Evolutionary conservation across 805 yeast species (phyloP), one percentile per base, ranked within the genome.

Genomic region (Myxozyma vanderwaltii): DNA sequence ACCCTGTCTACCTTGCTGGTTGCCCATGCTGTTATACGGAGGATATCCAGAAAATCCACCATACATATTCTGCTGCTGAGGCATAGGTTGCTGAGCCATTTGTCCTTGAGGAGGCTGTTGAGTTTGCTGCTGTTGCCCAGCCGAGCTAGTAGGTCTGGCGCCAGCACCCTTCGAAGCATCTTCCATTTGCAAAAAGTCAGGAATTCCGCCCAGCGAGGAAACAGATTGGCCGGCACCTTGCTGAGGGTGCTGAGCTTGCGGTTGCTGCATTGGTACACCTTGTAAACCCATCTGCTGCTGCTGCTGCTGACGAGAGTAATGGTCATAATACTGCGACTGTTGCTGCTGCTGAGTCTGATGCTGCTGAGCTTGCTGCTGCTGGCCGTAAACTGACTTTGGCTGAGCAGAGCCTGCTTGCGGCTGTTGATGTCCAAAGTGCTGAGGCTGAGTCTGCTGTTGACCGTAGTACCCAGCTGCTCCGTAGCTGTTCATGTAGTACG

Each of bases 401-500:
- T 56, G 61, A 3, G 35, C 40, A 3, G 52, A 48, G 4, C 33
- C 35, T 13, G 43, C 43, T 39, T 35, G 52, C 31, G 52, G 33
- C 43, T 48, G 52, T 33, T 51, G 58, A 40, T 56, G 59, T n/a
- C 52, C 52, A 31, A 47, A 51, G 38, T 54, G 52, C 51, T 61
- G 64, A 33, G 58, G 61, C 58, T 59, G 67, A 7, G 52, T 43
- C 56, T 58, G 67, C 45, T 60, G 67, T 35, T 61, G 63, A 12
- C 59, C 63, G 40, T 65, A 64, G 51, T 65, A 64, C 12, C 65
- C 67, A 10, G 33, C 33, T 7, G 33, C 33, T 12, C 49, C 66
- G 48, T 43, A 64, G 54, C 61, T 62, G 54, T 62, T 61, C 63
- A 64, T 61, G 64, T 64, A 64, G 59, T 64, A 64, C 21, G 65